Evolutionary conservation across 805 yeast genomes (phyloP).

Genomic region (Starmerella cellae): DNA sequence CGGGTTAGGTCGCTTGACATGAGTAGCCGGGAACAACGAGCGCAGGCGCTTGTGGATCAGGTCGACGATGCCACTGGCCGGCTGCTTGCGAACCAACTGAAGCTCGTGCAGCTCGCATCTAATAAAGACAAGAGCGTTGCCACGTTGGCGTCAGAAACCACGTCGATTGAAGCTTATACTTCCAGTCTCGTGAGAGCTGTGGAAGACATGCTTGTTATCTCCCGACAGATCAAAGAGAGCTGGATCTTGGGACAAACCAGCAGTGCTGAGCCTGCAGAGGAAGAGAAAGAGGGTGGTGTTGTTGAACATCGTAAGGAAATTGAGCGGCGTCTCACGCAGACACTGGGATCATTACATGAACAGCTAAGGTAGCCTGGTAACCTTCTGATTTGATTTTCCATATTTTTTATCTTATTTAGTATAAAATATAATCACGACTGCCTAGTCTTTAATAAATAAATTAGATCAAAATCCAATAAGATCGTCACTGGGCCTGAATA

Average conservation of each 20-base stretch:
- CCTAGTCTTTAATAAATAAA: background rate
- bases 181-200: conserved; percentile 27
- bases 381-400: no score
- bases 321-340: background rate
- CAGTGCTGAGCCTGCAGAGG: background rate
- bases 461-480: background rate
- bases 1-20: conserved; percentile 1
- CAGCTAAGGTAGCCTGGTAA: background rate
- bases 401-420: no score
- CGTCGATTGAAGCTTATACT: conserved; percentile 30
- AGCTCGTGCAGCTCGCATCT: conserved; percentile 19
- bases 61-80: conserved; percentile 22
- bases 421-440: no score
- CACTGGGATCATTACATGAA: background rate
- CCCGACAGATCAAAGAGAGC: conserved; percentile 32
- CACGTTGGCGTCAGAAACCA: conserved; percentile 30
- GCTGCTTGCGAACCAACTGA: conserved; percentile 19
- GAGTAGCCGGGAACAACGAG: conserved; percentile 18
- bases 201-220: conserved; percentile 30
- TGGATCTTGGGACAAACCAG: conserved; percentile 31
- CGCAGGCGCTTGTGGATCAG: conserved; percentile 19
- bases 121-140: conserved; percentile 24
- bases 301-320: background rate
- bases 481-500: conserved; percentile 54
- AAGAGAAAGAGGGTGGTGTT: background rate